A percentile compares a stretch with the other conserved stretches of the same genome.
Conservation (phyloP, 1,284 basidiomycete species). For the Entoloma clypeatum region DNA sequence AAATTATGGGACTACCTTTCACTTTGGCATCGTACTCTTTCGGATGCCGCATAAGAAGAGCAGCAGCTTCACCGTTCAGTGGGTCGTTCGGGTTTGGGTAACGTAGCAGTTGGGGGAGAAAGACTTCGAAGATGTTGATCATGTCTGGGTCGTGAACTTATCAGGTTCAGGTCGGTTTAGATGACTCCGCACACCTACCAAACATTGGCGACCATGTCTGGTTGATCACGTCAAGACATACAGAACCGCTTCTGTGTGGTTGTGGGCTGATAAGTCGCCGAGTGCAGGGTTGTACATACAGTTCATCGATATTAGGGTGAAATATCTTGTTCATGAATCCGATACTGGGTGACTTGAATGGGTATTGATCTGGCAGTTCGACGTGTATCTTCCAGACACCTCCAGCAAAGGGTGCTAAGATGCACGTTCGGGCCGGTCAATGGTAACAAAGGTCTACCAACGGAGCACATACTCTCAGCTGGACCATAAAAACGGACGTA, state of each 20-base stretch:
- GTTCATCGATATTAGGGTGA: constrained; percentile 97
- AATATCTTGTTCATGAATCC: constrained; percentile 99
- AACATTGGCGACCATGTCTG: constrained; percentile 99
- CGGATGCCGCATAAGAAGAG: constrained; percentile 93
- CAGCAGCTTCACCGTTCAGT: constrained; percentile 95
- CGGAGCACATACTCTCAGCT: constrained; percentile 74
- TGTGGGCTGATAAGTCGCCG: constrained; percentile 14
- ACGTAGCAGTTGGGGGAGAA: constrained; percentile 92
- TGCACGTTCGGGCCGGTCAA: constrained; percentile 12
- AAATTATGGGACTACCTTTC: constrained; percentile 56
- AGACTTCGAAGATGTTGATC: constrained; percentile 99
- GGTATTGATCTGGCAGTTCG: constrained; percentile 98
- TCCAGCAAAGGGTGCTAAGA: constrained; percentile 86
- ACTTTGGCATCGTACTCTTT: constrained; percentile 93
- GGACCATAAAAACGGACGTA: constrained; percentile 96
- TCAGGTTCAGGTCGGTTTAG: neutral
- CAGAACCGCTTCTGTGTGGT: constrained; percentile 81
- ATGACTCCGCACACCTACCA: constrained; percentile 46
- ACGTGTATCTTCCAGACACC: constrained; percentile 99
- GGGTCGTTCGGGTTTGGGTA: constrained; percentile 99
- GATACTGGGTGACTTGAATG: constrained; percentile 98
- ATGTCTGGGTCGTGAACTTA: constrained; percentile 61
- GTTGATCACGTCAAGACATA: constrained; percentile 96
- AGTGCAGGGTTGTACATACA: constrained; percentile 49
- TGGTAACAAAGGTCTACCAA: constrained; percentile 2